Evolutionary conservation across 805 yeast genomes (phyloP).

Genomic region (Saccharomyces paradoxus): DNA sequence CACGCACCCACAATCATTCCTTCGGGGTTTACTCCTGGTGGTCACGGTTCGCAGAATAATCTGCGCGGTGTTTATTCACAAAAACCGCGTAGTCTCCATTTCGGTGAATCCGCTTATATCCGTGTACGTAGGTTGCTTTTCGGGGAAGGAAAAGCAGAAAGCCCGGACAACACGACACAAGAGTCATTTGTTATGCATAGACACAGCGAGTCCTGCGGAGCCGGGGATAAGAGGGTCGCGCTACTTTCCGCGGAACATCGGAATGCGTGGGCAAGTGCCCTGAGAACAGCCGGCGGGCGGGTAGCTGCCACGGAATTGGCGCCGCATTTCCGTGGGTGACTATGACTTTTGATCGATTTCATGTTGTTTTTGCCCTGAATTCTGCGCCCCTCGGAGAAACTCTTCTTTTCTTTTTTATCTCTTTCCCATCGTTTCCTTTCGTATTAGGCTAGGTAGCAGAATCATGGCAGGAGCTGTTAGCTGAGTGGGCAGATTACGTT

Average conservation of each 20-base stretch:
- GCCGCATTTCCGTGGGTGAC: neutral
- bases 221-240: neutral
- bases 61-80: neutral
- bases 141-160: neutral
- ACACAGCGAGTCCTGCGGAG: neutral
- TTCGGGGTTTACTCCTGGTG: neutral
- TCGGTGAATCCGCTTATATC: neutral
- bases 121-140: neutral
- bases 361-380: neutral
- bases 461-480: neutral
- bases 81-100: neutral
- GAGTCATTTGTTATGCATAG: neutral
- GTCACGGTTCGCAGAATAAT: neutral
- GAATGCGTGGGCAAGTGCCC: neutral
- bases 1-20: neutral
- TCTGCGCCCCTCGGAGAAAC: neutral
- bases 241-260: neutral
- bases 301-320: neutral
- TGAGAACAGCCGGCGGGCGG: neutral
- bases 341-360: neutral
- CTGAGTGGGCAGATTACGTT: neutral
- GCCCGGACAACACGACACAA: neutral
- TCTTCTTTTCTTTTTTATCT: neutral
- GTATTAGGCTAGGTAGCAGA: neutral
- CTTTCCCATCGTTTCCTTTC: neutral